Base-by-base conservation (phyloP, 495 filamentous ascomycete genomes). In the Aspergillus incahuasiensis region DNA sequence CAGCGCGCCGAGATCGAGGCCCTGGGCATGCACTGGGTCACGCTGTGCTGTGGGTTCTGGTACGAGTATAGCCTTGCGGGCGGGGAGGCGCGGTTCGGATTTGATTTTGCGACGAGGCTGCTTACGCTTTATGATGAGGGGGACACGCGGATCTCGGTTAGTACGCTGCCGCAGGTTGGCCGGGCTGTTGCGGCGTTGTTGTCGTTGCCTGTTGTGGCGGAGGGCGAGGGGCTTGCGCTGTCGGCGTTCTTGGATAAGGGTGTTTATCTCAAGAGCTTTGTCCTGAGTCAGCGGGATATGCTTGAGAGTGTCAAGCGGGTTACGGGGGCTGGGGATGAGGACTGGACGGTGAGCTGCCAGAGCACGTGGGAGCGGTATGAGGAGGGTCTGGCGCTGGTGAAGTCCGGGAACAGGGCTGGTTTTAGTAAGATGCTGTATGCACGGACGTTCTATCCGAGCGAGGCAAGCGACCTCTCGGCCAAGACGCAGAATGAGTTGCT, bases 331-430 rank as follows among this genome's bases (percentile, higher is more conserved):
- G 75, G 63, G n/a, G 67, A 75, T 41, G 58, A 38, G 0, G 82
- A 86, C 52, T 90, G 86, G 86, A 76, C 62, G 1, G 76, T 88
- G 39, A 65, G 44, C 3, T 49, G 75, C 15, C 73, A 82, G 63
- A 34, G 65, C 0, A 55, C 64, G 0, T 60, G 62, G 30, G 67
- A 82, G 63, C 74, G 80, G 0, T 80, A 71, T 54, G 53, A 67
- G 52, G 56, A 68, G 6, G 82, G 73, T 0, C 16, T 70, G 41
- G 68, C 65, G 60, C 62, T 59, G 38, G 41, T 85, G 59, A 41
- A 73, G 54, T 50, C 60, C 16, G 82, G 80, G 0, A 66, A 81
- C 56, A 53, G n/a, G 7, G 32, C 25, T 9, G 66, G 56, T 0
- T 65, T 67, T 46, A 34, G 39, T 0, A 63, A 65, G 52, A 59